These are phyloP conservation scores for Cichorium intybus DNA, from an alignment of 140 eudicot genomes.

Conservation along the genomic window DNA sequence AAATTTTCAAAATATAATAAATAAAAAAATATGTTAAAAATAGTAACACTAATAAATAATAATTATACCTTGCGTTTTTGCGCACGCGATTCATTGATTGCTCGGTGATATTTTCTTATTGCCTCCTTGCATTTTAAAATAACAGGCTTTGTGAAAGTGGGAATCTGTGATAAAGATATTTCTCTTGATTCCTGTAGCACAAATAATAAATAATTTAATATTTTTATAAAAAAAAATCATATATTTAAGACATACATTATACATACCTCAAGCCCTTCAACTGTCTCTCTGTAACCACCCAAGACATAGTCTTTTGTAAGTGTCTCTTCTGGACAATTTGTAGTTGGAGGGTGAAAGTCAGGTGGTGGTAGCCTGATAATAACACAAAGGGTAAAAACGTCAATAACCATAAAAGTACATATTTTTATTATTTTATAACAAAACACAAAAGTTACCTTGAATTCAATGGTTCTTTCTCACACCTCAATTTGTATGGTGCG, in stretches of 20 bases:
- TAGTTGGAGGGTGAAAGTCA: slow-evolving; percentile 86
- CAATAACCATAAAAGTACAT: too few species aligned
- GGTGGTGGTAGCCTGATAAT: slow-evolving; percentile 84
- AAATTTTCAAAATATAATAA: slow-evolving; percentile 8
- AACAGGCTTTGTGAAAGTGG: slow-evolving; percentile 58
- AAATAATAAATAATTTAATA: not conserved
- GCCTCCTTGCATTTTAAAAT: slow-evolving; percentile 87
- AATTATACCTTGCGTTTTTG: slow-evolving; percentile 83
- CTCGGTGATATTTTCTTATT: slow-evolving; percentile 85
- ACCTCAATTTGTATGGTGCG: slow-evolving; percentile 76
- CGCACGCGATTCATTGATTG: slow-evolving; percentile 96
- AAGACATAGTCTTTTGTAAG: slow-evolving; percentile 85
- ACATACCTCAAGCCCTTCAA: slow-evolving; percentile 96
- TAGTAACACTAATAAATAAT: not conserved
- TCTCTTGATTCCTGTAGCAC: slow-evolving; percentile 79
- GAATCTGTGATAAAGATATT: slow-evolving; percentile 82
- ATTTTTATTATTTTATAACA: not conserved
- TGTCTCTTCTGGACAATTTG: slow-evolving; percentile 96
- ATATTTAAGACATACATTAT: too few species aligned
- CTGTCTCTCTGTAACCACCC: slow-evolving; percentile 91
- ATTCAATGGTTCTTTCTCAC: slow-evolving; percentile 92
- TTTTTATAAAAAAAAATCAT: too few species aligned
- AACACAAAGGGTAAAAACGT: slow-evolving; percentile 8
- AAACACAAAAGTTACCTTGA: slow-evolving; percentile 57
- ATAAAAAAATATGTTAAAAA: not conserved